These are phyloP conservation scores for Corchorus capsularis DNA, from an alignment of 345 rosid species.

Conservation along the genomic window DNA sequence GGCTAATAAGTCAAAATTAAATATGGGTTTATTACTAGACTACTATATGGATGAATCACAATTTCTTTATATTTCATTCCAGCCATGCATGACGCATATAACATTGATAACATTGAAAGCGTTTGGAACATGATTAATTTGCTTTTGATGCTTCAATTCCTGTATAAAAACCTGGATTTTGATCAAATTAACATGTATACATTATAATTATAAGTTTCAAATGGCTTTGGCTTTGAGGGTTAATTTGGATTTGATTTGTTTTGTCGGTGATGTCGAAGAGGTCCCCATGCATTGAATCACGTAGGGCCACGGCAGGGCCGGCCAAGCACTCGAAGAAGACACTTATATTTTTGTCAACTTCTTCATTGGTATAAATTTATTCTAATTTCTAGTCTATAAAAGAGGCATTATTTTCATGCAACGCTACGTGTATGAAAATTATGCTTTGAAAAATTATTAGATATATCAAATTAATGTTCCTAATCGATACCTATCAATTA, in stretches of 20 bases:
- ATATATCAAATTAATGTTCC: background rate
- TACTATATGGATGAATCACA: no score
- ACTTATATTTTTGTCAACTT: constrained; percentile 4
- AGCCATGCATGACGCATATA: no score
- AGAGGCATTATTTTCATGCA: constrained; percentile 19
- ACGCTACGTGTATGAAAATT: constrained; percentile 5
- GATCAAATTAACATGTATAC: background rate
- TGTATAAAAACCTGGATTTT: background rate
- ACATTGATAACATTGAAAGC: no score
- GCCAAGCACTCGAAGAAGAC: background rate
- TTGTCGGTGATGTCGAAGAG: constrained; percentile 22
- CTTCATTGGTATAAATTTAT: background rate
- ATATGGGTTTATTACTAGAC: no score
- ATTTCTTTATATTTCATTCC: no score
- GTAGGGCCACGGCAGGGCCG: constrained; percentile 27
- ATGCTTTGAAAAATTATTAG: constrained; percentile 13
- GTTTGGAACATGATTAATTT: no score
- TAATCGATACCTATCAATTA: background rate
- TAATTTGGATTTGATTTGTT: background rate
- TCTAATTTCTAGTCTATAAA: constrained; percentile 6
- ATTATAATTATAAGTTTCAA: no score
- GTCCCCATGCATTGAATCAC: constrained; percentile 25
- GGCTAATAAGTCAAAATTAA: no score
- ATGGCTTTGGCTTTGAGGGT: background rate
- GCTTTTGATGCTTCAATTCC: no score